These are phyloP conservation scores for Penicillium ochrochloron DNA, from an alignment of 495 filamentous ascomycete species.

Conservation along the genomic window DNA sequence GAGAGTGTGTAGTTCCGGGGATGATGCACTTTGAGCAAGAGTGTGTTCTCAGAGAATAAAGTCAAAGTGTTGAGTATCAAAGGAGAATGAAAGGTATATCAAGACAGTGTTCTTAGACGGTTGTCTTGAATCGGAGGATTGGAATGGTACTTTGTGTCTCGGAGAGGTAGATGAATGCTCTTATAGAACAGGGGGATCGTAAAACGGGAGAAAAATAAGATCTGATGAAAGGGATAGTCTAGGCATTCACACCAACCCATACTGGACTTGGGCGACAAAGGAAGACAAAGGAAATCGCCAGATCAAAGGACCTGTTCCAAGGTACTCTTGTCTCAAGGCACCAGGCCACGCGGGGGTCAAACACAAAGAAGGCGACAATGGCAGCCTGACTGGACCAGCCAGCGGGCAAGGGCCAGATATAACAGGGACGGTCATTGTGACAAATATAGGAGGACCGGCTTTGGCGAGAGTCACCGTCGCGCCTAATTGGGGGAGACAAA, in stretches of 20 bases:
- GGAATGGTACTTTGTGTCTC: neutral
- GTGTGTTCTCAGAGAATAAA: neutral
- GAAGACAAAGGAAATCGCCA: neutral
- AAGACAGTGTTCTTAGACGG: neutral
- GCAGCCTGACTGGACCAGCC: conserved; percentile 2
- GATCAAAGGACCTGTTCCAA: conserved; percentile 18
- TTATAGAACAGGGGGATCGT: neutral
- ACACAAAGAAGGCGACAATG: conserved; percentile 12
- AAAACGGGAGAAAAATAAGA: neutral
- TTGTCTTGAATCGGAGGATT: neutral
- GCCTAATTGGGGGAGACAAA: conserved; percentile 25
- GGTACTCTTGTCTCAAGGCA: conserved; percentile 10
- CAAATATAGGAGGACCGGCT: conserved; percentile 23
- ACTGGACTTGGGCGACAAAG: conserved; percentile 17
- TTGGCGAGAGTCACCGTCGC: conserved; percentile 7
- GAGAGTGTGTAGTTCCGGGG: conserved; percentile 10
- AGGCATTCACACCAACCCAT: conserved; percentile 20
- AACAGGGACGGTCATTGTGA: conserved; percentile 13
- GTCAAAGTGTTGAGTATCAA: neutral
- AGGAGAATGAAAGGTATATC: neutral
- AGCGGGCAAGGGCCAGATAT: neutral
- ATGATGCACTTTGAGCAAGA: neutral
- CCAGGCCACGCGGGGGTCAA: conserved; percentile 6
- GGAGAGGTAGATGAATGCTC: neutral
- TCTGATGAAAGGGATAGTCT: conserved; percentile 5